These are phyloP conservation scores for Trichoderma gamsii DNA, from an alignment of 495 filamentous ascomycete genomes.

Conservation along the genomic window DNA sequence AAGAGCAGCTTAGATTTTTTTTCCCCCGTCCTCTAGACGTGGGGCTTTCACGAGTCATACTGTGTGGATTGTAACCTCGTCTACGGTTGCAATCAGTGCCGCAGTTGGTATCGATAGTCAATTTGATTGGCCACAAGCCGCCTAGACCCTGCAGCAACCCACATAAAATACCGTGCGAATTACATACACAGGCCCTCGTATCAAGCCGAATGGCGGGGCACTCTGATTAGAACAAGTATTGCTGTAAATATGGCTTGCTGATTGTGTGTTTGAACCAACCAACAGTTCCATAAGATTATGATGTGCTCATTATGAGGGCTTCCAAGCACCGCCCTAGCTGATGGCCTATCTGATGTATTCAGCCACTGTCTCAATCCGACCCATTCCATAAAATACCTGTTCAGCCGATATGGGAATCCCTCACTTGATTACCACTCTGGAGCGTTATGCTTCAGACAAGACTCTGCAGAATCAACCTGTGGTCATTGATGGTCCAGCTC, in stretches of 20 bases:
- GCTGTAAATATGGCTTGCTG: neutral
- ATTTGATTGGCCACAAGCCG: neutral
- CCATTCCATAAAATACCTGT: neutral
- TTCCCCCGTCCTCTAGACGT: neutral
- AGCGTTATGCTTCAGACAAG: slow-evolving; percentile 48
- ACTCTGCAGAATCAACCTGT: slow-evolving; percentile 41
- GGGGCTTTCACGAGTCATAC: neutral
- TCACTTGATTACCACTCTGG: slow-evolving; percentile 51
- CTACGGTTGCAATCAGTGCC: neutral
- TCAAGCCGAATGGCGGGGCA: slow-evolving; percentile 5
- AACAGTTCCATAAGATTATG: neutral
- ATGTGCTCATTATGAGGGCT: neutral
- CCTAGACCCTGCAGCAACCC: neutral
- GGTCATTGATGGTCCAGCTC: slow-evolving; percentile 69
- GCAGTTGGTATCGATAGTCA: neutral
- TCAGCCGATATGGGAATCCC: slow-evolving; percentile 61
- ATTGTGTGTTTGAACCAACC: neutral
- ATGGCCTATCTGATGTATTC: neutral
- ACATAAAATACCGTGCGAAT: neutral
- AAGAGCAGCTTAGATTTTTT: slow-evolving; percentile 14
- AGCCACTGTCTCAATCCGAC: neutral
- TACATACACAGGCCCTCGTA: neutral
- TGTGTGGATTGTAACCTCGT: neutral
- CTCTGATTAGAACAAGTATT: neutral
- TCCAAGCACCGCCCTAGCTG: neutral